Evolutionary conservation across 495 filamentous ascomycete genomes (phyloP), one percentile per base, ranked within the genome.

Genomic region (Aspergillus carlsbadensis): DNA sequence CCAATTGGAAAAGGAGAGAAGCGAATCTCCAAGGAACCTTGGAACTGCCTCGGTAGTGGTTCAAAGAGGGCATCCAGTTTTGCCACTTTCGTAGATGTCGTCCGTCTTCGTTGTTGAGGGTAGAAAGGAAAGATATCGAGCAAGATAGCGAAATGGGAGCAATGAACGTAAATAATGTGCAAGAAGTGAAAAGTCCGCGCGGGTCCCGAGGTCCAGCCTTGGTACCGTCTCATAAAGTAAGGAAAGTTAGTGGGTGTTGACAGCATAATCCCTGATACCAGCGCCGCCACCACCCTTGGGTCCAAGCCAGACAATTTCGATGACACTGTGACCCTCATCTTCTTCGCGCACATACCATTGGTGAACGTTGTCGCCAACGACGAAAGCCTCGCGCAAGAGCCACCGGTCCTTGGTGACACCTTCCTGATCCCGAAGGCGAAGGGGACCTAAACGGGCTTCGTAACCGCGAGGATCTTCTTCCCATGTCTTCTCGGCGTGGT

Each of bases 401-500:
- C 75, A 79, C 7, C 76, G 73, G 57, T 79, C 75, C 63, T 77
- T 76, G 55, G 59, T 66, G 29, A 79, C 62, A 44, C 76, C 76
- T 0, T 71, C 67, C 22, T 75, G 66, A 44, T 79, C 71, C 22
- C 64, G 65, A 22, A 64, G 63, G 51, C 84, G 73, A 21, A 87
- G 68, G 22, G 77, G 75, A 42, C 81, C 83, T 31, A 85, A 71
- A 33, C 77, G 76, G 29, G 73, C 71, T 36, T 81, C 79, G 58
- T 74, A 86, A 37, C 71, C 74, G 33, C 71, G 72, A 13, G 66
- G 68, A 36, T 78, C 75, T 39, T 79, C 76, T n/a, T 70, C 71
- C 72, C 86, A 87, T 15, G 84, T 88, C 60, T 80, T 82, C 68
- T 88, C 85, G 53, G 82, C 74, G 20, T 72, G 71, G 47, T 75